phyloP scores from a whole-genome alignment of 2,329 filamentous ascomycete species.

The Zopfia rhizophila region DNA sequence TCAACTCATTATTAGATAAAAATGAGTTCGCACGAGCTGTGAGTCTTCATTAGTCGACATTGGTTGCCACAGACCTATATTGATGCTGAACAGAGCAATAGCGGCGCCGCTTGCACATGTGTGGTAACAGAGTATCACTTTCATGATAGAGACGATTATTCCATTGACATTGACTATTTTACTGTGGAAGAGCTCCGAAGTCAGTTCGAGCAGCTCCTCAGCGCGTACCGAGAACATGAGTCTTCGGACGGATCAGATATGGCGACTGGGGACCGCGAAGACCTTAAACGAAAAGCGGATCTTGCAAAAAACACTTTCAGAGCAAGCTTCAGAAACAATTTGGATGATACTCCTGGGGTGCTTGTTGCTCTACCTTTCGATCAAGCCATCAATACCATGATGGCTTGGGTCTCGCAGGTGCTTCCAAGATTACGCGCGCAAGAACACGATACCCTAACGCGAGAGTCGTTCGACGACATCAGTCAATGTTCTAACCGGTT shows the following conservation, averaged over 20 bases:
- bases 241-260: constrained; percentile 11
- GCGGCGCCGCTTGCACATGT: constrained; percentile 60
- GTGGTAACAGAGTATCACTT: constrained; percentile 60
- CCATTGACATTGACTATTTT: constrained; percentile 42
- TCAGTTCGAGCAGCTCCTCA: constrained; percentile 51
- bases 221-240: constrained; percentile 52
- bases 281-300: constrained; percentile 40
- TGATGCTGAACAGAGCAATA: constrained; percentile 53
- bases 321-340: constrained; percentile 23
- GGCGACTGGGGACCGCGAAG: constrained; percentile 6
- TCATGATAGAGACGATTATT: constrained; percentile 45
- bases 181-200: constrained; percentile 28
- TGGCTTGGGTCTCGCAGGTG: constrained; percentile 23
- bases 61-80: constrained; percentile 12
- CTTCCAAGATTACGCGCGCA: constrained; percentile 10
- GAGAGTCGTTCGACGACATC: constrained; percentile 49
- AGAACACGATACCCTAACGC: too few relatives aligned
- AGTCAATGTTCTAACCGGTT: constrained; percentile 50
- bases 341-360: constrained; percentile 17
- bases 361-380: constrained; percentile 23
- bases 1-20: constrained; percentile 61
- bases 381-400: constrained; percentile 23
- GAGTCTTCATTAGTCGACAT: constrained; percentile 30
- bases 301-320: constrained; percentile 40
- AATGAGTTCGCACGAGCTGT: constrained; percentile 56